Conservation (phyloP, 2,329 filamentous ascomycete species). For the Madurella fahalii region DNA sequence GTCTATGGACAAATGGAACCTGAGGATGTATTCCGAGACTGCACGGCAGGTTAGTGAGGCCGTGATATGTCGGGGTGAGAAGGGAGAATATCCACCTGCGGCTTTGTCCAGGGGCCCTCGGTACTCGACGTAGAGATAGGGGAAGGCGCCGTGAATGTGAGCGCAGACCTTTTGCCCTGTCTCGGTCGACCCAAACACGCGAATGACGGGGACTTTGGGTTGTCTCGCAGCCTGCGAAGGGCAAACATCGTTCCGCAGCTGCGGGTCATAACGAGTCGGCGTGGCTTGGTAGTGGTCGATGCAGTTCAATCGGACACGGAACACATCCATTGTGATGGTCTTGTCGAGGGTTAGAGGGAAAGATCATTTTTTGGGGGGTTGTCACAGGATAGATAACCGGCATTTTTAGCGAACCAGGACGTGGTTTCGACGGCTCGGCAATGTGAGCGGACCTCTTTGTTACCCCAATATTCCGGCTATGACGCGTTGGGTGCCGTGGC, state of each 20-base stretch:
- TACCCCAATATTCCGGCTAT: too few relatives aligned
- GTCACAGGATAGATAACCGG: too few relatives aligned
- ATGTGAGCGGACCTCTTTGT: too few relatives aligned
- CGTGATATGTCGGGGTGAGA: not conserved
- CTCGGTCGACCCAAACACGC: slow-evolving; percentile 88
- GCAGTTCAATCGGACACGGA: slow-evolving; percentile 89
- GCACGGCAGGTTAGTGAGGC: slow-evolving; percentile 1
- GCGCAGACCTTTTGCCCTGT: slow-evolving; percentile 94
- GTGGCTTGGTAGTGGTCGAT: slow-evolving; percentile 88
- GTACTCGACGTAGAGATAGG: slow-evolving; percentile 92
- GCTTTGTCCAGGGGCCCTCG: slow-evolving; percentile 62
- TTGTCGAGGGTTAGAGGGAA: not conserved
- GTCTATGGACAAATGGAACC: slow-evolving; percentile 82
- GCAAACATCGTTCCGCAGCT: slow-evolving; percentile 62
- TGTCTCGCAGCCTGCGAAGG: slow-evolving; percentile 57
- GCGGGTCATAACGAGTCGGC: slow-evolving; percentile 76
- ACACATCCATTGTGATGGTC: slow-evolving; percentile 55
- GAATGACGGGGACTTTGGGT: slow-evolving; percentile 77
- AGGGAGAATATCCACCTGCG: slow-evolving; percentile 53
- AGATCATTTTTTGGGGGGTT: slow-evolving; percentile 4
- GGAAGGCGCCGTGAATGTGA: slow-evolving; percentile 92
- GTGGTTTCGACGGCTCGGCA: too few relatives aligned
- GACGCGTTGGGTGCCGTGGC: too few relatives aligned
- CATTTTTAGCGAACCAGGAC: too few relatives aligned
- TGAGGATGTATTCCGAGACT: slow-evolving; percentile 74